Conservation (phyloP, 345 rosid genomes). For the Chamaenerion angustifolium region DNA sequence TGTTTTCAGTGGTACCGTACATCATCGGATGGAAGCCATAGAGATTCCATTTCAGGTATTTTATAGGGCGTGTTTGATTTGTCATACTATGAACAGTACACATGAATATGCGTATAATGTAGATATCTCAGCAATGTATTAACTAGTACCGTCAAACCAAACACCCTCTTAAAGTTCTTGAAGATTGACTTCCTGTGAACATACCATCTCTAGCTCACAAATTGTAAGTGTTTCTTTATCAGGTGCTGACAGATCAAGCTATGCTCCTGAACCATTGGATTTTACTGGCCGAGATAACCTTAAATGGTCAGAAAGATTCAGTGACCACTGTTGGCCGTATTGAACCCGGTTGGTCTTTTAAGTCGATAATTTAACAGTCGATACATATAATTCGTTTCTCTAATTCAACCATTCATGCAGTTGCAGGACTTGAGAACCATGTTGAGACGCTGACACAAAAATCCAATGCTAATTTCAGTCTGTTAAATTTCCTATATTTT, state of each 20-base stretch:
- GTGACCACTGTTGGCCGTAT: conserved; percentile 55
- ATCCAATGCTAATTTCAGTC: conserved; percentile 81
- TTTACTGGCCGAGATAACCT: conserved; percentile 51
- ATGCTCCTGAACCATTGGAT: conserved; percentile 93
- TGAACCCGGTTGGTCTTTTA: conserved; percentile 41
- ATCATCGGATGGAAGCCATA: conserved; percentile 52
- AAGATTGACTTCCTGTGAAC: too few relatives aligned
- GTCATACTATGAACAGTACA: too few relatives aligned
- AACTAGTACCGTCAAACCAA: too few relatives aligned
- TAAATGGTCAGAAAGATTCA: conserved; percentile 44
- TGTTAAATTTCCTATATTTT: conserved; percentile 10
- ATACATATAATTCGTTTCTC: neutral
- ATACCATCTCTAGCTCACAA: too few relatives aligned
- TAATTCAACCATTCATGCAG: conserved; percentile 25
- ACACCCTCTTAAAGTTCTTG: too few relatives aligned
- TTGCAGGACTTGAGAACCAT: conserved; percentile 51
- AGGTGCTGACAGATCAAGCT: conserved; percentile 55
- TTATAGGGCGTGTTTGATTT: too few relatives aligned
- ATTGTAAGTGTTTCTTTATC: conserved; percentile 9
- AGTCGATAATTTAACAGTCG: neutral
- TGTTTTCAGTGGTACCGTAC: conserved; percentile 82
- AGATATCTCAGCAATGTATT: too few relatives aligned
- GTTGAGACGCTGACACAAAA: conserved; percentile 72
- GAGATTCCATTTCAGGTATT: conserved; percentile 65
- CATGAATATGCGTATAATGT: too few relatives aligned